Evolutionary conservation across 2,329 filamentous ascomycete genomes (phyloP), one percentile per base, ranked within the genome.

Genomic region (Aspergillus pseudoterreus): DNA sequence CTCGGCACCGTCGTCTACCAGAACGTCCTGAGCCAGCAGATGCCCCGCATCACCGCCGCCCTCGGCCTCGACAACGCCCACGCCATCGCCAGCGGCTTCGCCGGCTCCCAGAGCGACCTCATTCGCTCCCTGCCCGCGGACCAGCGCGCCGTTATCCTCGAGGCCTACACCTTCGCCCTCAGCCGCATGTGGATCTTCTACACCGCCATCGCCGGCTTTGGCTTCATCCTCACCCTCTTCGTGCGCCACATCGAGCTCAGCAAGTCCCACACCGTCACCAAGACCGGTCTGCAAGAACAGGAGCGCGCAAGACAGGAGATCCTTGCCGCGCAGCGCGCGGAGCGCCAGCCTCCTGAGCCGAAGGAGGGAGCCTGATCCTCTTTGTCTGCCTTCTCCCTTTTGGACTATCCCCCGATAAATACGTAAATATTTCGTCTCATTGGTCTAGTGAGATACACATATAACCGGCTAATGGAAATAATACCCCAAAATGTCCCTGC

Each of bases 131-230:
- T 78, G 0, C 60, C 65, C 0, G 51, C 62, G 0, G 51, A 49
- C 10, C 71, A 77, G 57, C 64, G 62, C 30, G 27, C 50, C 0
- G 68, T 72, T 2, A 71, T 80, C 1, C 66, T 75, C 17, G 54
- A 64, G 0, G 71, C 71, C 0, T 77, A 78, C 53, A 72, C 69
- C 6, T 63, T 65, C 30, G 69, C 73, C 3, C 60, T 81, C 45
- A 73, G 68, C 52, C 74, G 75, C 24, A 75, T 78, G 58, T 81
- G 78, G 75, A 76, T 81, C 38, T 72, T 80, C 47, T 80, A 78
- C 50, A 71, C 73, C 0, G 64, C 54, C 9, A 55, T 75, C 4
- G 66, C 62, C 2, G 71, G 59, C 2, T 22, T 69, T 8, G 73
- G 70, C 2, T 58, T 75, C 6, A 41, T 74, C 6, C 55, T 76